A percentile compares a stretch with the other conserved stretches of the same genome.
These are phyloP conservation scores for Xylaria digitata DNA, from an alignment of 2,329 filamentous ascomycete species.

Conservation along the genomic window DNA sequence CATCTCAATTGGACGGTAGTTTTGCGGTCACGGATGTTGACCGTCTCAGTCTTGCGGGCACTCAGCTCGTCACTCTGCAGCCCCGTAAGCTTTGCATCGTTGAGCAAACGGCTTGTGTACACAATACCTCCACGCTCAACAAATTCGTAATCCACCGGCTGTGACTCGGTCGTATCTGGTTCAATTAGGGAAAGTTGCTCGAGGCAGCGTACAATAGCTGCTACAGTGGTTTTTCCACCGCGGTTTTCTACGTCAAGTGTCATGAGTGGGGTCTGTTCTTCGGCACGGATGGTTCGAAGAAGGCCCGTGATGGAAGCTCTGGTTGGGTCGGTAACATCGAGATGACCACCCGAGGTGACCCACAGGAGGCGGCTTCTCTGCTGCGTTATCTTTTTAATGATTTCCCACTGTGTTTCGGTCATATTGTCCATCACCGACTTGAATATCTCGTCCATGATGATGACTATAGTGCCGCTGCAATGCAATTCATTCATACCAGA, in stretches of 20 bases:
- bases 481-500: no score
- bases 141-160: conserved; percentile 7
- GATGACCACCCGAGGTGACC: conserved; percentile 14
- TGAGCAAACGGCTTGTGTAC: neutral
- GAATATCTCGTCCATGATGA: no score
- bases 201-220: conserved; percentile 5
- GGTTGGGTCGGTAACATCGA: conserved; percentile 21
- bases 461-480: no score
- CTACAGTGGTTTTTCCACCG: neutral
- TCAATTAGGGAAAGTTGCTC: neutral
- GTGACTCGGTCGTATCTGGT: neutral
- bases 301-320: conserved; percentile 15
- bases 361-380: conserved; percentile 3
- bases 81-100: neutral
- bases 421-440: no score
- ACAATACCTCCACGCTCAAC: conserved; percentile 16
- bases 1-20: conserved; percentile 16
- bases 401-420: no score
- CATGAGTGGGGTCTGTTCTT: conserved; percentile 7
- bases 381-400: no score
- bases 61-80: conserved; percentile 2
- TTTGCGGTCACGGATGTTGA: conserved; percentile 48
- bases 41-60: neutral
- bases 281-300: conserved; percentile 26
- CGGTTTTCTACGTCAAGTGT: conserved; percentile 25